These are phyloP conservation scores for Pyracantha coccinea DNA, from an alignment of 331 rosid species.

Conservation along the genomic window DNA sequence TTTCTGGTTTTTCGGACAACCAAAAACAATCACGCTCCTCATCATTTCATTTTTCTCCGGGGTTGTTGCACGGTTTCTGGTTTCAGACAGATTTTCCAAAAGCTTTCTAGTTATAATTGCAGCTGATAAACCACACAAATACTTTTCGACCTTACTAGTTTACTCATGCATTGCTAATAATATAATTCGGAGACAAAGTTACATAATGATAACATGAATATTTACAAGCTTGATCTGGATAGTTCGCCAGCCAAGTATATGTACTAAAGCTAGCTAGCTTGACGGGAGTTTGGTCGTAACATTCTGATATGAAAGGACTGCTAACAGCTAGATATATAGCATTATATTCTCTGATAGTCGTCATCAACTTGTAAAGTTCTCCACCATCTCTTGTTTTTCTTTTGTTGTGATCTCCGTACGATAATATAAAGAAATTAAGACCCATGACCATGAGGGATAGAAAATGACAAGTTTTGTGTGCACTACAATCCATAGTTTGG, in stretches of 20 bases:
- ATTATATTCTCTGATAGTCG: slow-evolving; percentile 7
- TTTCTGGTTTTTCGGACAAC: neutral
- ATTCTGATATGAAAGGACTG: neutral
- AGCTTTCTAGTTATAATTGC: neutral
- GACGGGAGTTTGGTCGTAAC: slow-evolving; percentile 3
- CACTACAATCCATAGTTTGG: neutral
- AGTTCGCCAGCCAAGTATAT: neutral
- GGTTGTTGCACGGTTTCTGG: neutral
- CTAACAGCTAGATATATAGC: neutral
- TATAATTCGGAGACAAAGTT: too few relatives aligned
- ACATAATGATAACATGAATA: too few relatives aligned
- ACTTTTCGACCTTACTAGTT: too few relatives aligned
- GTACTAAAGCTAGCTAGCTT: neutral
- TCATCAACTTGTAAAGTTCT: slow-evolving; percentile 20
- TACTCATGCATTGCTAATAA: neutral
- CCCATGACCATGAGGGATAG: neutral
- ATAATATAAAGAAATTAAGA: neutral
- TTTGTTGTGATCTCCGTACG: neutral
- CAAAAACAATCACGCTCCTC: slow-evolving; percentile 6
- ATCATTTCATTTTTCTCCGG: neutral
- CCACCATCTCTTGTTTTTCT: slow-evolving; percentile 25
- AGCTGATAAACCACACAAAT: too few relatives aligned
- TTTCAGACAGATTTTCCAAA: neutral
- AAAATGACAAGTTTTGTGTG: slow-evolving; percentile 20
- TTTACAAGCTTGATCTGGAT: too few relatives aligned